Evolutionary conservation across 306 rosid species (phyloP).

Genomic region (Dalbergia cochinchinensis): DNA sequence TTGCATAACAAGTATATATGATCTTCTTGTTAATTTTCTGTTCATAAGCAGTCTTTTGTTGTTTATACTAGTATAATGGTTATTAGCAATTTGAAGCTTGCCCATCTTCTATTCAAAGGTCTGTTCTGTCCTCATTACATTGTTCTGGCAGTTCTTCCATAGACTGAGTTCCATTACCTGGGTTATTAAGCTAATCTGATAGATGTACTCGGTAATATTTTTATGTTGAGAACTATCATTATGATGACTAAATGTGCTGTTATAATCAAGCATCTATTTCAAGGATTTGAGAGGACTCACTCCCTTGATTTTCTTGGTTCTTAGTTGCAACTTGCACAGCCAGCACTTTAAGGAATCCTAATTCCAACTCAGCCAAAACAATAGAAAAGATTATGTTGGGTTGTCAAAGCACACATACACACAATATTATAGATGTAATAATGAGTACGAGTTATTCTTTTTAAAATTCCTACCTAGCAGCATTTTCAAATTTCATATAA

Average conservation of each 20-base stretch:
- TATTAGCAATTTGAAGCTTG: not conserved
- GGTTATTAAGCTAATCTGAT: slow-evolving; percentile 8
- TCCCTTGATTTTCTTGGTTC: slow-evolving; percentile 9
- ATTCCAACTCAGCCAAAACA: slow-evolving; percentile 8
- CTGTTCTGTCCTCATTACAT: not conserved
- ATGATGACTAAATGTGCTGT: not conserved
- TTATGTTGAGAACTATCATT: not conserved
- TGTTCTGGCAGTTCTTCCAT: not conserved
- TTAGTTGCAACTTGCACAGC: not conserved
- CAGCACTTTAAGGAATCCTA: not conserved
- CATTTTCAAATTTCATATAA: not conserved
- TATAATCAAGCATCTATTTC: slow-evolving; percentile 8
- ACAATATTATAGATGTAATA: slow-evolving; percentile 2
- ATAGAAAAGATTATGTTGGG: not conserved
- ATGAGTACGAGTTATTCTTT: not conserved
- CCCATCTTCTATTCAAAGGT: not conserved
- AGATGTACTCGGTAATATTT: not conserved
- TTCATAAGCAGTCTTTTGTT: not conserved
- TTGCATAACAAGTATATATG: not conserved
- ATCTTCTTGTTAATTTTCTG: not conserved
- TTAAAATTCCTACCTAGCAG: not conserved
- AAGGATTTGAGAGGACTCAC: not conserved
- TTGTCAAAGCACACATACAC: not conserved
- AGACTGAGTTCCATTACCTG: not conserved
- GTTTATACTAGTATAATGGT: too few relatives aligned